Evolutionary conservation across 2,329 filamentous ascomycete genomes (phyloP).

Genomic region (Aspergillus pseudotamarii): DNA sequence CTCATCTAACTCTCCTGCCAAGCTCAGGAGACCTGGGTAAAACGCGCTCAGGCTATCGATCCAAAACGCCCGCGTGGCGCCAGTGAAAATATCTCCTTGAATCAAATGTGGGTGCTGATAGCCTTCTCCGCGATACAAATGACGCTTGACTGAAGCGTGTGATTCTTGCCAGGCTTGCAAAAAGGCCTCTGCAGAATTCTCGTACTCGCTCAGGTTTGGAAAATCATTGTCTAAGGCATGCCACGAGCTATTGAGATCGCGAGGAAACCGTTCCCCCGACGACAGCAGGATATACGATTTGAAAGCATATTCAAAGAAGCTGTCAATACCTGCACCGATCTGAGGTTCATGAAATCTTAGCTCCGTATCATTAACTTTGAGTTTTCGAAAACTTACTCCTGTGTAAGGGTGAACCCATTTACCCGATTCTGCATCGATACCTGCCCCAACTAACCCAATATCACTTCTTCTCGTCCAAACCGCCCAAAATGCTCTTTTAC

Average conservation of each 20-base stretch:
- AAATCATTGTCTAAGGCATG: slow-evolving; percentile 66
- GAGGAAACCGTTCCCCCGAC: slow-evolving; percentile 57
- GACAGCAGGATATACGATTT: slow-evolving; percentile 92
- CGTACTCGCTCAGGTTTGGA: slow-evolving; percentile 62
- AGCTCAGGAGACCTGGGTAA: slow-evolving; percentile 82
- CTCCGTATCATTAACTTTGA: not conserved
- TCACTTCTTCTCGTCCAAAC: slow-evolving; percentile 88
- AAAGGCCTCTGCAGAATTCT: slow-evolving; percentile 77
- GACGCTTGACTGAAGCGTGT: slow-evolving; percentile 82
- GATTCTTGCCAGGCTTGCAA: slow-evolving; percentile 81
- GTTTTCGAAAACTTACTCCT: slow-evolving; percentile 53
- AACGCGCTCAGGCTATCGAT: slow-evolving; percentile 95
- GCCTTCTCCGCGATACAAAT: slow-evolving; percentile 76
- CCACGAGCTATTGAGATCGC: slow-evolving; percentile 44
- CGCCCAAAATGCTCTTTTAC: slow-evolving; percentile 93
- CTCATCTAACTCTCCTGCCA: slow-evolving; percentile 88
- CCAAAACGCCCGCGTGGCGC: slow-evolving; percentile 88
- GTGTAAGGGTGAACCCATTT: slow-evolving; percentile 86
- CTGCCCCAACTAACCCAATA: slow-evolving; percentile 85
- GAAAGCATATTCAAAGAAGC: slow-evolving; percentile 97
- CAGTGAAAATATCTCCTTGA: slow-evolving; percentile 84
- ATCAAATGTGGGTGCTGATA: slow-evolving; percentile 90
- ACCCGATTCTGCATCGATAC: slow-evolving; percentile 88
- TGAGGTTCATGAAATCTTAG: slow-evolving; percentile 24
- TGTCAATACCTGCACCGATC: slow-evolving; percentile 95